These are phyloP conservation scores for Combretum micranthum DNA, from an alignment of 345 rosid genomes.

Conservation along the genomic window DNA sequence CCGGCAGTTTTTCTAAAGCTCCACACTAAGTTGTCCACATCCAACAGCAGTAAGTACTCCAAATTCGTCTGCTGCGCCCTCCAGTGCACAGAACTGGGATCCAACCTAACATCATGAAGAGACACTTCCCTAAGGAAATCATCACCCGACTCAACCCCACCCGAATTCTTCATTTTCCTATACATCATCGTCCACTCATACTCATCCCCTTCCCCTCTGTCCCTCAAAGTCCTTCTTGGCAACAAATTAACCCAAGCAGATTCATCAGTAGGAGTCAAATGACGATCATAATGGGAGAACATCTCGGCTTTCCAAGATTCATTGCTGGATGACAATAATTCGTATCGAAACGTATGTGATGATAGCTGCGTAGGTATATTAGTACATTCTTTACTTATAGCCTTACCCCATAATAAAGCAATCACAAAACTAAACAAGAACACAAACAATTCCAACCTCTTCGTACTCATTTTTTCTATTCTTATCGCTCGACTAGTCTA, in stretches of 20 bases:
- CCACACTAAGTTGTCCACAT: conserved; percentile 73
- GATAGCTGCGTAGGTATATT: conserved; percentile 60
- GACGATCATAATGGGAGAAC: conserved; percentile 75
- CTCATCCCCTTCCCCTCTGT: conserved; percentile 59
- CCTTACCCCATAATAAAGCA: conserved; percentile 14
- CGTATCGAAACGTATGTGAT: conserved; percentile 67
- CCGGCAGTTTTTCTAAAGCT: conserved; percentile 82
- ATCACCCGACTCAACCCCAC: conserved; percentile 17
- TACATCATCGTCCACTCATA: conserved; percentile 66
- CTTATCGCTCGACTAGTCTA: neutral
- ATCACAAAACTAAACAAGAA: conserved; percentile 16
- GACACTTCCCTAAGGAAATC: conserved; percentile 68
- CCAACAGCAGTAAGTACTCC: conserved; percentile 75
- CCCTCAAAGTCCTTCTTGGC: conserved; percentile 58
- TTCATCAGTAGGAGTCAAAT: conserved; percentile 78
- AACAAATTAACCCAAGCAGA: conserved; percentile 63
- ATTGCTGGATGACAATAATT: conserved; percentile 53
- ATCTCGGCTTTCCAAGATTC: conserved; percentile 58
- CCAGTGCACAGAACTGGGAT: conserved; percentile 51
- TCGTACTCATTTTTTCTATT: conserved; percentile 22
- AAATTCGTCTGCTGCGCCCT: conserved; percentile 81
- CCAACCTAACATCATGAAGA: conserved; percentile 73
- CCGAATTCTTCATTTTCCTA: conserved; percentile 52
- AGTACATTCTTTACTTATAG: conserved; percentile 74
- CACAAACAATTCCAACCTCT: conserved; percentile 14